Evolutionary conservation across 2,329 filamentous ascomycete species (phyloP).

Genomic region (Phyllosticta paracitricarpa): DNA sequence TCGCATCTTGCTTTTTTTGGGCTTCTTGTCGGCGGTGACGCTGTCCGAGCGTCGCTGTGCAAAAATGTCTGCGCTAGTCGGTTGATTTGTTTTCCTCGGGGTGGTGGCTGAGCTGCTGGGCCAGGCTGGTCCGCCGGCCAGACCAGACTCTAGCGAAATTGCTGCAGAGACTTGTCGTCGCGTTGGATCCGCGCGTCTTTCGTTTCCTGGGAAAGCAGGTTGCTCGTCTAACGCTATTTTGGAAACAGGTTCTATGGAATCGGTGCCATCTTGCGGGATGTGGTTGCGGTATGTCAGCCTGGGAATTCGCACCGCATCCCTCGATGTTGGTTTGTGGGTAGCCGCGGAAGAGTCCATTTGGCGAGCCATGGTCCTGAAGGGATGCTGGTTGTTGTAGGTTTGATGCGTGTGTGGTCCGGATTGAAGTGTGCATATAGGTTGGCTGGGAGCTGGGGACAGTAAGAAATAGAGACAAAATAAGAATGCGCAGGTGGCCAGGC

Average conservation of each 20-base stretch:
- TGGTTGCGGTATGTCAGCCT: conserved; percentile 8
- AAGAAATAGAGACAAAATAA: neutral
- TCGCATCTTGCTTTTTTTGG: conserved; percentile 13
- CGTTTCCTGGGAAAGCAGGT: neutral
- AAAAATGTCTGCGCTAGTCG: neutral
- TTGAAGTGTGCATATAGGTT: neutral
- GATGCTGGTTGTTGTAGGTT: neutral
- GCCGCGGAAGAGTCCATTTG: neutral
- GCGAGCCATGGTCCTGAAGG: neutral
- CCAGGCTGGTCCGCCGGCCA: neutral
- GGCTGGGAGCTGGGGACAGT: neutral
- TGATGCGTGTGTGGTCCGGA: neutral
- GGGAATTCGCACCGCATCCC: neutral
- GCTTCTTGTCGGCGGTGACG: neutral
- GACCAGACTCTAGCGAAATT: neutral
- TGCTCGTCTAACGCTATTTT: neutral
- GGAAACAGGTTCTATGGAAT: neutral
- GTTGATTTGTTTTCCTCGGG: neutral
- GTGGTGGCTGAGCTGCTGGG: neutral
- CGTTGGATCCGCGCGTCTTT: neutral
- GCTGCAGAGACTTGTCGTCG: neutral
- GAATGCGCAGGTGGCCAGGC: neutral
- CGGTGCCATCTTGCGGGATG: neutral
- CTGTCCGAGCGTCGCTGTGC: neutral
- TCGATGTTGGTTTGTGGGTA: neutral